A percentile compares a stretch with the other conserved stretches of the same genome.
Conservation (phyloP, 805 yeast genomes). For the Monosporozyma unispora region DNA sequence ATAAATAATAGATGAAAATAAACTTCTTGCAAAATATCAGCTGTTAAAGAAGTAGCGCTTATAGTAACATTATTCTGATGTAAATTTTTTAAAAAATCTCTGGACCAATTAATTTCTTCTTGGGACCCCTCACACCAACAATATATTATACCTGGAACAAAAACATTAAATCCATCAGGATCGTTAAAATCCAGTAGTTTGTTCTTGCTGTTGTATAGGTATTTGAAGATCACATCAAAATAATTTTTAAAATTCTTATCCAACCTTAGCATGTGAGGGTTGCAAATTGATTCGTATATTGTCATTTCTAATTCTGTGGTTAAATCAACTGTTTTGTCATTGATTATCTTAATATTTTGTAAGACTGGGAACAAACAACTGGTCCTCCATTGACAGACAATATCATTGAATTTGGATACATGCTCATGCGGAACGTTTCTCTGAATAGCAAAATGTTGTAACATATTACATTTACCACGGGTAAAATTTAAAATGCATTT, state of each 20-base stretch:
- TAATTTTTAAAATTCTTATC: conserved; percentile 29
- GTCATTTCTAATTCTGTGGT: conserved; percentile 21
- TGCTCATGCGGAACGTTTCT: conserved; percentile 42
- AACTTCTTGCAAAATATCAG: conserved; percentile 47
- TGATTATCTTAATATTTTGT: conserved; percentile 16
- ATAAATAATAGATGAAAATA: conserved; percentile 41
- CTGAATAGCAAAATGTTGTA: conserved; percentile 42
- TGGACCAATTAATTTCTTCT: conserved; percentile 42
- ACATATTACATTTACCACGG: conserved; percentile 41
- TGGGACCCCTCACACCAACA: conserved; percentile 46
- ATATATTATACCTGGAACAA: conserved; percentile 45
- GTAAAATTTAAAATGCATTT: conserved; percentile 48
- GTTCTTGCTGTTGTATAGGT: conserved; percentile 24
- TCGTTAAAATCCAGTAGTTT: conserved; percentile 18
- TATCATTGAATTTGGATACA: conserved; percentile 28
- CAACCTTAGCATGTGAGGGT: conserved; percentile 42
- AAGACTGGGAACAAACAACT: conserved; percentile 18
- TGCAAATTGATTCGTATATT: conserved; percentile 41
- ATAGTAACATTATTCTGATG: conserved; percentile 8
- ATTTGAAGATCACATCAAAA: conserved; percentile 33
- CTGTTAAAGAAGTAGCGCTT: conserved; percentile 20
- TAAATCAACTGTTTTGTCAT: conserved; percentile 15
- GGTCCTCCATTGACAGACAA: conserved; percentile 31
- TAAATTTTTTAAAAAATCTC: conserved; percentile 23
- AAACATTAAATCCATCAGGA: conserved; percentile 7